Percentiles rank a stretch among this genome's conserved stretches.
These are phyloP conservation scores for Bonia amplexicaulis DNA, from an alignment of 176 grass and related monocot genomes.

Conservation along the genomic window DNA sequence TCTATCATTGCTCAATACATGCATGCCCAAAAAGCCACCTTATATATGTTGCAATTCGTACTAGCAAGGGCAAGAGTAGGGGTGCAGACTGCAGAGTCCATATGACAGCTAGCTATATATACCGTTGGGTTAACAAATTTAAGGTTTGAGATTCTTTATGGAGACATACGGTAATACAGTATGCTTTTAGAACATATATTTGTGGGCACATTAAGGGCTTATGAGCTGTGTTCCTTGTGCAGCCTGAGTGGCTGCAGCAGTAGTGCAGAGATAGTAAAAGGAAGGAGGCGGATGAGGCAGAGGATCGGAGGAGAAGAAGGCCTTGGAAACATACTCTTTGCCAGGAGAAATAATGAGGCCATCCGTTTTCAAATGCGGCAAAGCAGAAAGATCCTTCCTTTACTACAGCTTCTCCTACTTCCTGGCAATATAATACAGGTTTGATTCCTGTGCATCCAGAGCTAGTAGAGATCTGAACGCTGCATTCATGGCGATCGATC, in stretches of 20 bases:
- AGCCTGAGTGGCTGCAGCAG: not conserved
- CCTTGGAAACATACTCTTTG: constrained; percentile 43
- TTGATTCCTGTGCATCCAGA: constrained; percentile 28
- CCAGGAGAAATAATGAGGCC: constrained; percentile 39
- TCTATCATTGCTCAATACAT: not conserved
- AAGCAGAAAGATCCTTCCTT: constrained; percentile 5
- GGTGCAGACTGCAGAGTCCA: not conserved
- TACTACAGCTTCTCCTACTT: not conserved
- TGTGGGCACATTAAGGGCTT: not conserved
- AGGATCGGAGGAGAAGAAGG: not conserved
- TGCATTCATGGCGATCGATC: constrained; percentile 33
- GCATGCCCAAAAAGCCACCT: not conserved
- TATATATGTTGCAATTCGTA: not conserved
- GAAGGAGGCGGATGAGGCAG: not conserved
- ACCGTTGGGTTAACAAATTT: not conserved
- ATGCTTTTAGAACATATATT: not conserved
- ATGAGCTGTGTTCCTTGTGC: not conserved
- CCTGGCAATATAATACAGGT: not conserved
- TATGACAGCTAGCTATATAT: not conserved
- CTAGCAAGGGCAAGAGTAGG: not conserved
- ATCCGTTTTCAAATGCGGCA: constrained; percentile 48
- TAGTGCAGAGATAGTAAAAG: constrained; percentile 5
- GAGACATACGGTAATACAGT: not conserved
- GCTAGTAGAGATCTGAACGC: not conserved
- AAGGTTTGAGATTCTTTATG: not conserved